These are phyloP conservation scores for Anthracocystis panici-leucophaei DNA, from an alignment of 1,284 basidiomycete genomes.

Conservation along the genomic window DNA sequence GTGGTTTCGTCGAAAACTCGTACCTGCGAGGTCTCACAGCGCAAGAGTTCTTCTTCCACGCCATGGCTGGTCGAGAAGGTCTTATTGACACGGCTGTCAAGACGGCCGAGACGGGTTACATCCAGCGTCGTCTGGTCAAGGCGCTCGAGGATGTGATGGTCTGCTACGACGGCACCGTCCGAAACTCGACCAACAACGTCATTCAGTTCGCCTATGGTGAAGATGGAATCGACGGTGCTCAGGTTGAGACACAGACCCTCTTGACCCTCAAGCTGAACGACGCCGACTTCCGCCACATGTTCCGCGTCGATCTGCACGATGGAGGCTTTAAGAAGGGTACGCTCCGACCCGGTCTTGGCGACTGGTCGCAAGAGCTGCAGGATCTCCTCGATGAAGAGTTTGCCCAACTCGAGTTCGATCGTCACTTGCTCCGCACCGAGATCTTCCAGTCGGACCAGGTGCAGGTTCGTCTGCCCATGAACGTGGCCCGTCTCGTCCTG, in stretches of 20 bases:
- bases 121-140: constrained; percentile 97
- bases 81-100: constrained; percentile 99
- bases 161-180: constrained; percentile 96
- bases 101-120: constrained; percentile 99
- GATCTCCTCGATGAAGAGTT: constrained; percentile 90
- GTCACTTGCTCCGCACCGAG: constrained; percentile 80
- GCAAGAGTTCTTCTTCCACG: constrained; percentile 99
- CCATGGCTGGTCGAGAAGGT: constrained; percentile 99
- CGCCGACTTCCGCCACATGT: constrained; percentile 87
- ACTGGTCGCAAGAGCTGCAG: constrained; percentile 87
- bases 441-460: constrained; percentile 80
- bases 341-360: constrained; percentile 93
- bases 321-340: constrained; percentile 74
- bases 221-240: constrained; percentile 98
- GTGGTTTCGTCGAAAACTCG: constrained; percentile 99
- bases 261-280: constrained; percentile 88
- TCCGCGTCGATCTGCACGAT: constrained; percentile 86
- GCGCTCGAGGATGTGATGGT: constrained; percentile 98
- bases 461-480: constrained; percentile 75
- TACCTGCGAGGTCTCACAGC: constrained; percentile 96
- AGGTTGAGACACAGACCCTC: constrained; percentile 93
- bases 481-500: constrained; percentile 91
- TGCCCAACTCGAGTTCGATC: constrained; percentile 80
- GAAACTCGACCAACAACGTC: constrained; percentile 81
- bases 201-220: constrained; percentile 98